Evolutionary conservation across 2,329 filamentous ascomycete genomes (phyloP).

Genomic region (Colletotrichum lini): DNA sequence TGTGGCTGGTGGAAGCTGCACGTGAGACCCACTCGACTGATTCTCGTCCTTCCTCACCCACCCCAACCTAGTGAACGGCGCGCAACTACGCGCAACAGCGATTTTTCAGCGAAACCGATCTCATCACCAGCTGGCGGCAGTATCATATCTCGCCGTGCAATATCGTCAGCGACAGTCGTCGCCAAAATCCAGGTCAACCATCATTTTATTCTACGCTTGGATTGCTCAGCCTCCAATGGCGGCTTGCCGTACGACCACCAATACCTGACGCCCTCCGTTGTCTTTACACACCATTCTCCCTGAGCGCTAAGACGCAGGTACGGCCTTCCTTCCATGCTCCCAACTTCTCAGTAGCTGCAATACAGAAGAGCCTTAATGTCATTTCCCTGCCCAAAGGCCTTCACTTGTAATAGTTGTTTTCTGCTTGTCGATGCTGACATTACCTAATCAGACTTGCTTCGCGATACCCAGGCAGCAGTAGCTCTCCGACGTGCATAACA

Average conservation of each 20-base stretch:
- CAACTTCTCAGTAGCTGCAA: slow-evolving; percentile 8
- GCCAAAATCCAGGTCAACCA: slow-evolving; percentile 10
- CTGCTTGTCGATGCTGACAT: slow-evolving; percentile 11
- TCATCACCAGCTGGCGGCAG: slow-evolving; percentile 24
- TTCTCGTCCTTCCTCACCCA: slow-evolving; percentile 33
- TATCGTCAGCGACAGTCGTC: slow-evolving; percentile 23
- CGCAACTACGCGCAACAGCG: slow-evolving; percentile 39
- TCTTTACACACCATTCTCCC: slow-evolving; percentile 34
- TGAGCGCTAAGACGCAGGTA: slow-evolving; percentile 32
- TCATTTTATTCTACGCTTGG: slow-evolving; percentile 12
- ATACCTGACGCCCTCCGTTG: slow-evolving; percentile 35
- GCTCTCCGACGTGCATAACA: slow-evolving; percentile 27
- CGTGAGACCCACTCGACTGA: slow-evolving; percentile 43
- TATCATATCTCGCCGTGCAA: slow-evolving; percentile 16
- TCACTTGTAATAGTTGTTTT: neutral
- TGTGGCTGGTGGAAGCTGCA: slow-evolving; percentile 42
- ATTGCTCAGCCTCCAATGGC: slow-evolving; percentile 30
- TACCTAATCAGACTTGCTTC: neutral
- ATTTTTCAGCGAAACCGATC: slow-evolving; percentile 40
- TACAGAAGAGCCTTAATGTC: neutral
- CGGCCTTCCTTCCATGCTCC: slow-evolving; percentile 22
- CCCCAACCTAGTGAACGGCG: slow-evolving; percentile 33
- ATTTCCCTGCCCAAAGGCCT: neutral
- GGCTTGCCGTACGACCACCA: slow-evolving; percentile 16
- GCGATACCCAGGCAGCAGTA: slow-evolving; percentile 19